Percentiles rank a stretch among this genome's conserved stretches.
Conservation (phyloP, 2,329 filamentous ascomycete genomes). For the Cercospora sp. region DNA sequence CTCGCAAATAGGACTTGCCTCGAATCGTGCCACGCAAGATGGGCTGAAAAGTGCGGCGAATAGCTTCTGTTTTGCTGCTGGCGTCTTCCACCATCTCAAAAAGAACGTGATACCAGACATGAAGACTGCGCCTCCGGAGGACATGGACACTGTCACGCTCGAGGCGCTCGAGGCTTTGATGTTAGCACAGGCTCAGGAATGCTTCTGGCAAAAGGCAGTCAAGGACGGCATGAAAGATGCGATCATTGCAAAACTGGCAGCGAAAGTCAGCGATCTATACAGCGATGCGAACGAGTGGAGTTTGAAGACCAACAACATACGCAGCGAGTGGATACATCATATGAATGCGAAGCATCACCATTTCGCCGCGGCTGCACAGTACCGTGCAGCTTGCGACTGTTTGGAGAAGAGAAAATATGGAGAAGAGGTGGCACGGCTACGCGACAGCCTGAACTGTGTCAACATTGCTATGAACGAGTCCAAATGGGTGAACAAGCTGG, state of each 20-base stretch:
- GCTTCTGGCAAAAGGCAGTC: conserved; percentile 96
- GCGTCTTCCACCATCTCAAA: conserved; percentile 77
- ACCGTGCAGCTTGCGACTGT: conserved; percentile 84
- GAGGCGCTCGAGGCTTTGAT: conserved; percentile 80
- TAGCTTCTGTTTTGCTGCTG: conserved; percentile 85
- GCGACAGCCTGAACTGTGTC: conserved; percentile 78
- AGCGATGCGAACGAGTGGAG: conserved; percentile 79
- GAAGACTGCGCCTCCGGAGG: conserved; percentile 76
- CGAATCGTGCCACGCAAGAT: conserved; percentile 74
- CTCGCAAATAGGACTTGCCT: conserved; percentile 81
- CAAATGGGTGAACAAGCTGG: conserved; percentile 76
- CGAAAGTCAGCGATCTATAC: conserved; percentile 89
- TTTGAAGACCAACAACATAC: conserved; percentile 84
- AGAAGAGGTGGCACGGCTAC: conserved; percentile 85
- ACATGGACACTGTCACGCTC: conserved; percentile 89
- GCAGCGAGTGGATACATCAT: conserved; percentile 95
- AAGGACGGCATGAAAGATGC: conserved; percentile 91
- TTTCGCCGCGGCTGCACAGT: conserved; percentile 94
- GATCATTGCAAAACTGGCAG: conserved; percentile 86
- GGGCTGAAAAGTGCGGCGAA: conserved; percentile 85
- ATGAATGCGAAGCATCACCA: conserved; percentile 97
- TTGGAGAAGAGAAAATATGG: conserved; percentile 93
- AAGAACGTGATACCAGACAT: conserved; percentile 77
- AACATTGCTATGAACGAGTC: conserved; percentile 84
- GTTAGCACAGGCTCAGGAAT: conserved; percentile 92